phyloP scores from a whole-genome alignment of 768 basidiomycete species.

The Pisolithus orientalis region DNA sequence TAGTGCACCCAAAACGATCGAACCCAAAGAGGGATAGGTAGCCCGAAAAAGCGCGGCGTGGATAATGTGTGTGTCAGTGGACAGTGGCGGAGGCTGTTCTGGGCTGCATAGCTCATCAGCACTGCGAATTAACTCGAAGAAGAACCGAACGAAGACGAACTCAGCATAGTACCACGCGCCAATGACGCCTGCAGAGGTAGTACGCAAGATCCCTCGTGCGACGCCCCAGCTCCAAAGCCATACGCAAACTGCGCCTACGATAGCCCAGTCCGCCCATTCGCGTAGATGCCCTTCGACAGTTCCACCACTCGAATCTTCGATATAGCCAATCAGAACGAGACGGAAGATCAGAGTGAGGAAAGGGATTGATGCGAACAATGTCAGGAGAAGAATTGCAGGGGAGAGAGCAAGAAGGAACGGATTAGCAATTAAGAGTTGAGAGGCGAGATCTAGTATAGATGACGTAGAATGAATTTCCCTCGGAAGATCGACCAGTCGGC shows the following conservation, averaged over 20 bases:
- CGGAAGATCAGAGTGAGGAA: constrained; percentile 77
- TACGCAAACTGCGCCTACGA: constrained; percentile 40
- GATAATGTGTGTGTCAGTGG: constrained; percentile 63
- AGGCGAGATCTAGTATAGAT: constrained; percentile 50
- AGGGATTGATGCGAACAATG: constrained; percentile 68
- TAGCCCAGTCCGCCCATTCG: constrained; percentile 75
- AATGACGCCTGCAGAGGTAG: constrained; percentile 73
- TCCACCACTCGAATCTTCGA: constrained; percentile 34
- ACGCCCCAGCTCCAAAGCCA: constrained; percentile 80
- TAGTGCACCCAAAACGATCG: constrained; percentile 69
- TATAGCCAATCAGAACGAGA: constrained; percentile 64
- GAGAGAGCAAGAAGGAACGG: constrained; percentile 74
- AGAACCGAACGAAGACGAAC: constrained; percentile 28
- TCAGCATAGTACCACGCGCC: constrained; percentile 88
- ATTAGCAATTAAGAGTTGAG: constrained; percentile 61
- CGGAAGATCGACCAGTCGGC: constrained; percentile 67
- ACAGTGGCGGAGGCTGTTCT: constrained; percentile 30
- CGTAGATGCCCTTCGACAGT: constrained; percentile 45
- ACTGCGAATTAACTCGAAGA: constrained; percentile 1
- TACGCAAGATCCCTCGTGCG: constrained; percentile 70
- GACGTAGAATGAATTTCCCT: constrained; percentile 65
- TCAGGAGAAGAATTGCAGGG: constrained; percentile 60
- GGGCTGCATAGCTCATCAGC: constrained; percentile 12
- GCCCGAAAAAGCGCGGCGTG: constrained; percentile 75
- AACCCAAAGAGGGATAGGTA: constrained; percentile 76